Evolutionary conservation across 2,329 filamentous ascomycete species (phyloP).

Genomic region (Cryoendolithus antarcticus): DNA sequence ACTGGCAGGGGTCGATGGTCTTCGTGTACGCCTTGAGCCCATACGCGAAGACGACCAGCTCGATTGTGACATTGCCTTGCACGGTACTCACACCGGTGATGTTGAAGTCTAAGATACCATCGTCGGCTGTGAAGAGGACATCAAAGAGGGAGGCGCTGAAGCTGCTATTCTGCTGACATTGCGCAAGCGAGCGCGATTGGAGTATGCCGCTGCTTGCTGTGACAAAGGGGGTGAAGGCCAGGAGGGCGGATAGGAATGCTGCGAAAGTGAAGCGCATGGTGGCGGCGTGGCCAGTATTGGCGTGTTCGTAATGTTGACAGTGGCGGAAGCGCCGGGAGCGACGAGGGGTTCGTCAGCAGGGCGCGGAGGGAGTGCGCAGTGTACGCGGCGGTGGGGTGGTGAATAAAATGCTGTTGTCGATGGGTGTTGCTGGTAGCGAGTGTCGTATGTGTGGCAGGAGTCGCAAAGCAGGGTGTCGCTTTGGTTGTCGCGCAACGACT

Average conservation of each 20-base stretch:
- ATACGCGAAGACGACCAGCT: constrained; percentile 67
- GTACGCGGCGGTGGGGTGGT: too few species aligned
- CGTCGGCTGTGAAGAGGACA: constrained; percentile 64
- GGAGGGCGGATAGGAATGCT: constrained; percentile 17
- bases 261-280: constrained; percentile 6
- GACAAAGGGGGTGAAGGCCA: constrained; percentile 32
- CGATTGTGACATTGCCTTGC: constrained; percentile 67
- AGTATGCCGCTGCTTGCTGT: constrained; percentile 53
- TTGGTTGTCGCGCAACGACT: background rate
- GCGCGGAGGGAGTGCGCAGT: too few species aligned
- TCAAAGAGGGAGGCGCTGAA: constrained; percentile 86
- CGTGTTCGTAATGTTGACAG: background rate
- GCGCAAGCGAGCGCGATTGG: constrained; percentile 69
- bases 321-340: background rate
- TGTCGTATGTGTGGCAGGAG: too few species aligned
- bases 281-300: background rate
- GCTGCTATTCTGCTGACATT: constrained; percentile 71
- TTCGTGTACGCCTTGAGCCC: constrained; percentile 60
- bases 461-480: background rate
- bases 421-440: too few species aligned
- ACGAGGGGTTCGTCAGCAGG: too few species aligned
- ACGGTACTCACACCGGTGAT: constrained; percentile 76
- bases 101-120: constrained; percentile 59
- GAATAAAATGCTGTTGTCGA: too few species aligned
- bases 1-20: constrained; percentile 63